Conservation (phyloP, 2,329 filamentous ascomycete genomes). For the Fusarium devonianum region DNA sequence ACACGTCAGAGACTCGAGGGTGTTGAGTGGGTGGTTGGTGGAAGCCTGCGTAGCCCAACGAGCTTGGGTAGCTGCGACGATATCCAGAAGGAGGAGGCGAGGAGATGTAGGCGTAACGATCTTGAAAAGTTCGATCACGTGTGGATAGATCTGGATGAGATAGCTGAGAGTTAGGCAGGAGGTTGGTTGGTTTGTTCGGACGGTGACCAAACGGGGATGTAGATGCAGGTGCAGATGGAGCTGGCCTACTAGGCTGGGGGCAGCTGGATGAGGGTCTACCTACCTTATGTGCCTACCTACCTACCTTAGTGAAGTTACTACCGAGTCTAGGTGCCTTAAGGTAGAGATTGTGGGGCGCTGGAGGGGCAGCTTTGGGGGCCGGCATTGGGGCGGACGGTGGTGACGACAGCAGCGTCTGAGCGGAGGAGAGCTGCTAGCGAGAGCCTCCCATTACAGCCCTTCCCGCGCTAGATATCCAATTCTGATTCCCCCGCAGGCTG, state of each 20-base stretch:
- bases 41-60: slow-evolving; percentile 15
- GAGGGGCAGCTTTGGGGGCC: slow-evolving; percentile 32
- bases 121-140: background rate
- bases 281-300: too few relatives aligned
- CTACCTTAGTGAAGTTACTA: too few relatives aligned
- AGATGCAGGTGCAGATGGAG: slow-evolving; percentile 16
- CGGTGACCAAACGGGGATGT: slow-evolving; percentile 26
- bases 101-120: too few relatives aligned
- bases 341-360: slow-evolving; percentile 15
- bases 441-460: too few relatives aligned
- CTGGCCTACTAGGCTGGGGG: slow-evolving; percentile 6
- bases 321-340: too few relatives aligned
- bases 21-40: slow-evolving; percentile 24
- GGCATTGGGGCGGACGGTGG: slow-evolving; percentile 27
- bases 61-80: slow-evolving; percentile 11
- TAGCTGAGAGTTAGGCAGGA: slow-evolving; percentile 7
- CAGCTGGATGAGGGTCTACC: slow-evolving; percentile 14
- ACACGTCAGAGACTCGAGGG: slow-evolving; percentile 5
- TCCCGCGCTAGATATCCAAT: too few relatives aligned
- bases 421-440: too few relatives aligned
- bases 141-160: background rate
- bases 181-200: slow-evolving; percentile 21
- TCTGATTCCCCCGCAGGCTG: too few relatives aligned
- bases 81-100: too few relatives aligned
- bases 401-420: slow-evolving; percentile 34